These are phyloP conservation scores for Zymoseptoria pseudotritici DNA, from an alignment of 2,329 filamentous ascomycete genomes.

Conservation along the genomic window DNA sequence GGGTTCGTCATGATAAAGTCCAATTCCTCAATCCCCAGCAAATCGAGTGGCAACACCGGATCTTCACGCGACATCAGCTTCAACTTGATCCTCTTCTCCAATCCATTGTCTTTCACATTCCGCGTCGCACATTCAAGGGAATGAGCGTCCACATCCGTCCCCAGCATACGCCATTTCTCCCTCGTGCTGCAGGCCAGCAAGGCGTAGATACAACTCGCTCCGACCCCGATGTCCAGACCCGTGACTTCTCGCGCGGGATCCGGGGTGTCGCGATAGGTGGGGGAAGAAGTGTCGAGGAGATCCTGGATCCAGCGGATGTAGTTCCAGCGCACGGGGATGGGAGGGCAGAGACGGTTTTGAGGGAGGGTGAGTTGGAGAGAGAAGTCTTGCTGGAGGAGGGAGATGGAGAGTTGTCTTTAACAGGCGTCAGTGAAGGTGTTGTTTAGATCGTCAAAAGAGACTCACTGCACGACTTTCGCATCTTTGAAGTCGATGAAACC, in stretches of 20 bases:
- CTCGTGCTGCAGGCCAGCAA: conserved; percentile 67
- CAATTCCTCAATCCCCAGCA: conserved; percentile 47
- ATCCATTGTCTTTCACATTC: conserved; percentile 61
- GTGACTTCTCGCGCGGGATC: conserved; percentile 49
- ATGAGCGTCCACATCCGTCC: conserved; percentile 64
- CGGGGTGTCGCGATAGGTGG: conserved; percentile 38
- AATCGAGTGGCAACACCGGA: conserved; percentile 57
- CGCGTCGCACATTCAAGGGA: conserved; percentile 58
- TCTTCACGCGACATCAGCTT: conserved; percentile 48
- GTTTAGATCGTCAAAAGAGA: conserved; percentile 49
- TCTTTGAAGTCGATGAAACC: conserved; percentile 72
- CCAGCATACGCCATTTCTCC: conserved; percentile 52
- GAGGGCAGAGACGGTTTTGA: conserved; percentile 73
- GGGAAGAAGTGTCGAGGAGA: conserved; percentile 63
- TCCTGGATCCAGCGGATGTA: conserved; percentile 86
- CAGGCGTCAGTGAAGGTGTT: neutral
- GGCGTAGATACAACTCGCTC: conserved; percentile 86
- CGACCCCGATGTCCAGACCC: conserved; percentile 64
- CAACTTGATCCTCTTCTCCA: conserved; percentile 59
- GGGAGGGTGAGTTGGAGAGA: conserved; percentile 63
- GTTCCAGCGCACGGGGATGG: conserved; percentile 63
- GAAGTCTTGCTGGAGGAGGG: conserved; percentile 70
- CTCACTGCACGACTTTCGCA: conserved; percentile 64
- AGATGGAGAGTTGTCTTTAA: conserved; percentile 60
- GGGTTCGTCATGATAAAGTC: conserved; percentile 93